Base-by-base conservation (phyloP, 345 rosid genomes). In the Ceriops decandra region DNA sequence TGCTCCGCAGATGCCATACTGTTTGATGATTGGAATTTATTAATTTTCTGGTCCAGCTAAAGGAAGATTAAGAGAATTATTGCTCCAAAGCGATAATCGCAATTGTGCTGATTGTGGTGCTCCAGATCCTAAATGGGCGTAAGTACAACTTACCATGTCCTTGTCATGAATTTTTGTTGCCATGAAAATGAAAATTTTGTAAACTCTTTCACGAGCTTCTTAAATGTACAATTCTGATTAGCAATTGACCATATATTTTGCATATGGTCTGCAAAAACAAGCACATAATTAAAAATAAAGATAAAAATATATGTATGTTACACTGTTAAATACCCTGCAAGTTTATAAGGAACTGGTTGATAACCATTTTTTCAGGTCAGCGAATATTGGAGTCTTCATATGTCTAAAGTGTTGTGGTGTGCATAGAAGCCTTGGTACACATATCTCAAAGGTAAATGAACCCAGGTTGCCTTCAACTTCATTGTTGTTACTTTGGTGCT, bases 71-170 rank as follows among this genome's bases (percentile, higher is more conserved):
- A 95, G 78, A 75, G 88, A 82, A 72, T 78, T 95, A 63, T 79
- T 87, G 83, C 81, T 65, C 72, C 92, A 86, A 78, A 74, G 77
- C 63, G 99, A 90, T 80, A 95, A 95, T 83, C 93, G 87, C 64
- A 9, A 22, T 67, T 95, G 99, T 78, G 99, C 99, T 74, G 99
- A 95, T 81, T 95, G 99, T 64, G 82, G 87, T 63, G 97, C 98
- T 71, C 88, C 92, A 4, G 98, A 90, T 90, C 99, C 99, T 65
- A 95, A 95, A 70, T 95, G 99, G 99, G 99, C 99, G 99, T 95
- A 84, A 86, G 99, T 27, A 32, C 33, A 24, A 33, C 69, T 31
- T 22, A 27, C n/a, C 59, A 22, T 71, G 46, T 66, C 69, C 26
- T 31, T 35, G 30, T 53, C 35, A 26, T 31, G 52, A 20, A 56